These are phyloP conservation scores for Sporothrix globosa DNA, from an alignment of 2,329 filamentous ascomycete species.

Conservation along the genomic window DNA sequence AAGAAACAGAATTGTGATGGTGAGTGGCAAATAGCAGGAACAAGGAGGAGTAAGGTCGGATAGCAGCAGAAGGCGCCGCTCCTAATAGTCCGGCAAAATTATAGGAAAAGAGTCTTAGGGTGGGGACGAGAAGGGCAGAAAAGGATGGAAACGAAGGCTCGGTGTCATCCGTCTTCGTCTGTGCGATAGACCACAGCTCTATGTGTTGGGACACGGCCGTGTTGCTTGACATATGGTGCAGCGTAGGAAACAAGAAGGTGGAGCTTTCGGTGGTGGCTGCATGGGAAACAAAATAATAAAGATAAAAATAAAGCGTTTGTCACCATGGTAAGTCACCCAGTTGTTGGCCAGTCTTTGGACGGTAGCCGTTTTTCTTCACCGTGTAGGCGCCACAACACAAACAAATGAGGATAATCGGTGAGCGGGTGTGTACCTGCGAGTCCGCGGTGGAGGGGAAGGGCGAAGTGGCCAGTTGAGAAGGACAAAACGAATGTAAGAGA, in stretches of 20 bases:
- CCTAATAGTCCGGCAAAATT: not conserved
- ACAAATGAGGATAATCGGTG: conserved; percentile 14
- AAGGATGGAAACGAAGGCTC: conserved; percentile 3
- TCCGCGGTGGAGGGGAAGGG: not conserved
- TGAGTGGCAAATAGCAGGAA: not conserved
- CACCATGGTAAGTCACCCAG: not conserved
- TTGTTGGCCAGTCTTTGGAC: not conserved
- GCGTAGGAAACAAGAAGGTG: not conserved
- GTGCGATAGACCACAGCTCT: conserved; percentile 14
- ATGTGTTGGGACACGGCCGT: conserved; percentile 18
- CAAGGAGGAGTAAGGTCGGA: not conserved
- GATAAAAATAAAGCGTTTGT: not conserved
- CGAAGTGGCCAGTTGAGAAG: not conserved
- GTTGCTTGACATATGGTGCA: conserved; percentile 12
- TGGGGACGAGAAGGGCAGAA: not conserved
- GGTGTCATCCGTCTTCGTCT: not conserved
- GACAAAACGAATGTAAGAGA: no score
- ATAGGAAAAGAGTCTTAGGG: not conserved
- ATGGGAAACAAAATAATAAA: no score
- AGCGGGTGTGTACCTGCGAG: conserved; percentile 3
- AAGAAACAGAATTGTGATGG: not conserved
- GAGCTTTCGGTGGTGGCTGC: not conserved
- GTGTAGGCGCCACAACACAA: conserved; percentile 12
- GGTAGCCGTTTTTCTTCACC: not conserved
- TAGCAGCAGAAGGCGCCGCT: not conserved